Evolutionary conservation across 306 rosid genomes (phyloP), one percentile per base, ranked within the genome.

Genomic region (Adenanthera pavonina): DNA sequence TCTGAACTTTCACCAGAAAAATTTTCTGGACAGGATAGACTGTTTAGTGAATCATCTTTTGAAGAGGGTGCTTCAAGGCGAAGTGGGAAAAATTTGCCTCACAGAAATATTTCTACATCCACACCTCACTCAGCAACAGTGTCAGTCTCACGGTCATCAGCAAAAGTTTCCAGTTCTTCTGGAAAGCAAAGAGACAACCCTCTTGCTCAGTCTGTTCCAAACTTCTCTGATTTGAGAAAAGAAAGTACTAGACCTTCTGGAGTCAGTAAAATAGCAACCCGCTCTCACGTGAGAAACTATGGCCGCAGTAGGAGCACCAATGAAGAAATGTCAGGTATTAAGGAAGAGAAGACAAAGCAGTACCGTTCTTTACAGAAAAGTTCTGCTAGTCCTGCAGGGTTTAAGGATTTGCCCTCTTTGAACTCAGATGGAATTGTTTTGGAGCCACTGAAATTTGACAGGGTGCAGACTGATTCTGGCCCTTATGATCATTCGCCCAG

Each of bases 171-270:
- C 44, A 86, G 77, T 73, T 54, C 82, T 85, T 84, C 92, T 64
- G 89, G 92, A 34, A 81, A 76, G 86, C 90, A 87, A 79, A 86
- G 90, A 82, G 96, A 86, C 77, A 89, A 83, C 77, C 92, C 82
- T 81, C 87, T 91, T 72, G 88, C 87, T 12, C 93, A 83, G 77
- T 89, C 96, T 34, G 92, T 91, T 77, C 96, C 96, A 25, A 89
- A 91, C 83, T 91, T 91, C 59, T 86, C 92, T 66, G 96, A 91
- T 86, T 81, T 91, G 48, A 85, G 91, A 80, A 91, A 91, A 83
- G 96, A 91, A 85, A 91, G 86, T 76, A 86, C 96, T 2, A 88
- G 84, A 80, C 93, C 93, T 65, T 84, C 83, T 75, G 93, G 87
- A 83, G 88, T 72, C 40, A 66, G 87, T 79, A 89, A 91, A 85